A percentile compares a stretch with the other conserved stretches of the same genome.
phyloP scores from a whole-genome alignment of 1,139 yeast genomes.

The Candida anutae region DNA sequence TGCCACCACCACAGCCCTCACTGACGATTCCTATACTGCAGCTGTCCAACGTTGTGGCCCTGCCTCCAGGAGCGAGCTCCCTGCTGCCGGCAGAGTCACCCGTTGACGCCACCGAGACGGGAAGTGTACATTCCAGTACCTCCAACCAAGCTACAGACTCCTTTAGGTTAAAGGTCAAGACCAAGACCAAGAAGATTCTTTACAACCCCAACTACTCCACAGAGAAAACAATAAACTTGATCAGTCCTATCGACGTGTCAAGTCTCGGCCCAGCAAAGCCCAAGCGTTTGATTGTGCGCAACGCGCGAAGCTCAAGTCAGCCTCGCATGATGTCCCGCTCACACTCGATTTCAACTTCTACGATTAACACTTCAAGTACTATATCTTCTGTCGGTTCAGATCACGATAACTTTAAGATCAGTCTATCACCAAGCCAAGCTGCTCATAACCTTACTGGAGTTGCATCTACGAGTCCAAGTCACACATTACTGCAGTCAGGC shows the following conservation, averaged over 20 bases:
- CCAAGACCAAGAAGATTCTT: conserved; percentile 3
- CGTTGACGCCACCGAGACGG: neutral
- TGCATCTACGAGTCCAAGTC: neutral
- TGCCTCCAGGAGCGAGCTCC: neutral
- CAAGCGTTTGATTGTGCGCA: conserved; percentile 53
- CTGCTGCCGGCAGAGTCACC: neutral
- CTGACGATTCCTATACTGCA: neutral
- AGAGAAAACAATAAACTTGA: conserved; percentile 50
- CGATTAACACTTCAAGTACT: conserved; percentile 34
- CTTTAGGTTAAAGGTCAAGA: neutral
- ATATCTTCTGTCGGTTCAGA: conserved; percentile 32
- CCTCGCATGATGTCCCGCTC: conserved; percentile 36
- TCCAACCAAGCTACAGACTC: neutral
- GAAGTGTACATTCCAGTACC: neutral
- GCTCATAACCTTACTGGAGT: neutral
- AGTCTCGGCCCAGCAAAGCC: conserved; percentile 60
- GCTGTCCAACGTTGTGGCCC: conserved; percentile 9
- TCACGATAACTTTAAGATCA: conserved; percentile 1
- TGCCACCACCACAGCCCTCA: conserved; percentile 5
- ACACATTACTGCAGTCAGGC: too few species aligned
- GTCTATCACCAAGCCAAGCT: neutral
- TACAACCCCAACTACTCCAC: conserved; percentile 31
- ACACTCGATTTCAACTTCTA: conserved; percentile 46
- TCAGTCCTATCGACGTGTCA: conserved; percentile 71
- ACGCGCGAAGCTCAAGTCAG: too few species aligned